These are phyloP conservation scores for Golubevia pallescens DNA, from an alignment of 1,284 basidiomycete species.

Conservation along the genomic window DNA sequence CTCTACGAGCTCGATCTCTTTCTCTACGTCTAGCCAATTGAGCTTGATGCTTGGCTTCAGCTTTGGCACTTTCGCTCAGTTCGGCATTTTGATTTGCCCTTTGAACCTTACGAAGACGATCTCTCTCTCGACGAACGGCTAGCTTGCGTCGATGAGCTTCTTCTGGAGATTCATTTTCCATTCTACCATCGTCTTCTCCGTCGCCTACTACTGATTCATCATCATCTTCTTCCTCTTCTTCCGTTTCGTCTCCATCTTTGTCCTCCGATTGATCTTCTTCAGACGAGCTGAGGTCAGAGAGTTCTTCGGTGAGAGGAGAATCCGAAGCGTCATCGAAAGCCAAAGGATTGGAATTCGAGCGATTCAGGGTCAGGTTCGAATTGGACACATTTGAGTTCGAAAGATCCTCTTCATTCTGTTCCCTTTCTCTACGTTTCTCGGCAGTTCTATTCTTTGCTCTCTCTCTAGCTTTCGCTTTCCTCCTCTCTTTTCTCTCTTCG, in stretches of 20 bases:
- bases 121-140: not conserved
- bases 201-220: not conserved
- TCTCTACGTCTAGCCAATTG: not conserved
- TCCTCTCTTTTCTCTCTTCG: not conserved
- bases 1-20: not conserved
- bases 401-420: not conserved
- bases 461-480: no score
- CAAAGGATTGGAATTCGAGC: not conserved
- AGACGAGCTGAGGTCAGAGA: not conserved
- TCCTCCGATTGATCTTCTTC: not conserved
- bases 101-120: not conserved
- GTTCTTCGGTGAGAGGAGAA: not conserved
- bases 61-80: not conserved
- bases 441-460: not conserved
- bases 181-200: not conserved
- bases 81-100: not conserved
- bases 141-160: not conserved
- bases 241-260: not conserved
- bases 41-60: not conserved
- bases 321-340: not conserved
- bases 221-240: slow-evolving; percentile 1
- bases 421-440: not conserved
- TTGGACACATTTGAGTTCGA: not conserved
- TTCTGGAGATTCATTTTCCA: not conserved
- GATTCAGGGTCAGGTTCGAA: not conserved